Conservation (phyloP, 1,284 basidiomycete genomes). For the Sporisorium scitamineum region DNA sequence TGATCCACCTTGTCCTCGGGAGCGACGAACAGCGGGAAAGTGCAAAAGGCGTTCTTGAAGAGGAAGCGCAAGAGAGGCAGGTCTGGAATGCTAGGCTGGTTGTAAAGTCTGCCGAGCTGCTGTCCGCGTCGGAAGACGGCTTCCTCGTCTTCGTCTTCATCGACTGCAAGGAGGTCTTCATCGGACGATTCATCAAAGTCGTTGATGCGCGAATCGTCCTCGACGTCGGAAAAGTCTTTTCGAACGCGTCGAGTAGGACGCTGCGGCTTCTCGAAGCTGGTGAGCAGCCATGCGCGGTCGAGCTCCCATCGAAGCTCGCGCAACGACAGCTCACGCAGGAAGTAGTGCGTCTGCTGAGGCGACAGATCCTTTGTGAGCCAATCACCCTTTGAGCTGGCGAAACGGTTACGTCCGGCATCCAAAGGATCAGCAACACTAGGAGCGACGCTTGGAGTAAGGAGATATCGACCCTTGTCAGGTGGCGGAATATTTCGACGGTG, state of each 20-base stretch:
- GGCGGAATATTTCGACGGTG: slow-evolving; percentile 29
- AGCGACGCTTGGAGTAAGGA: slow-evolving; percentile 51
- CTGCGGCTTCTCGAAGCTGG: slow-evolving; percentile 54
- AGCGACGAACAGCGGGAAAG: slow-evolving; percentile 64
- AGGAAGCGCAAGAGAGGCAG: slow-evolving; percentile 63
- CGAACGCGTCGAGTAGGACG: slow-evolving; percentile 20
- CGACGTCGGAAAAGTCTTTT: slow-evolving; percentile 37
- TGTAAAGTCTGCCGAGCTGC: slow-evolving; percentile 44
- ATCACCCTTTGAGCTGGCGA: slow-evolving; percentile 21
- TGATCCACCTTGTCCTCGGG: slow-evolving; percentile 50
- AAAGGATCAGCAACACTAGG: slow-evolving; percentile 51
- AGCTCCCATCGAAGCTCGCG: slow-evolving; percentile 63
- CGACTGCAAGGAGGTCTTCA: slow-evolving; percentile 41
- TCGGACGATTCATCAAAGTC: slow-evolving; percentile 59
- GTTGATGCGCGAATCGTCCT: slow-evolving; percentile 57
- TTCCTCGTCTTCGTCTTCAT: slow-evolving; percentile 59
- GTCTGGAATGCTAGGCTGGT: slow-evolving; percentile 42
- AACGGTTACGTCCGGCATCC: slow-evolving; percentile 26
- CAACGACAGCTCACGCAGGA: slow-evolving; percentile 56
- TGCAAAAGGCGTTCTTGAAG: slow-evolving; percentile 62
- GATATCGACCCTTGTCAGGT: slow-evolving; percentile 32
- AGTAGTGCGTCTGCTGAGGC: slow-evolving; percentile 62
- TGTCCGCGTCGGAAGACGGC: slow-evolving; percentile 59
- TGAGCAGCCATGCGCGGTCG: slow-evolving; percentile 60
- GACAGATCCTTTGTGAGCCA: slow-evolving; percentile 58